These are phyloP conservation scores for Handroanthus guayacan DNA, from an alignment of 257 asterid species.

Conservation along the genomic window DNA sequence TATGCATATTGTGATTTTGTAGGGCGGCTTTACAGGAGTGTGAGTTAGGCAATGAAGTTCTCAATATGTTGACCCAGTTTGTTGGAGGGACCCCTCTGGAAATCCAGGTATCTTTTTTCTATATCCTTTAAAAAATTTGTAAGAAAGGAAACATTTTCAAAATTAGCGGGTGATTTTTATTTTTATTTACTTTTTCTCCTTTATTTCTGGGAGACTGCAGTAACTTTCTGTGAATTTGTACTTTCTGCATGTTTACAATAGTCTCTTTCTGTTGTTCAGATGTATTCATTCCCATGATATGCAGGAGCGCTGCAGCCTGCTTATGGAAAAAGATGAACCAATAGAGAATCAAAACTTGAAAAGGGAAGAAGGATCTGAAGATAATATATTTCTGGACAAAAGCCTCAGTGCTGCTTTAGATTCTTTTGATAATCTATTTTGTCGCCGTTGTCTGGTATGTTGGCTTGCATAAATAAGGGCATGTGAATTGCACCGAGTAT, in stretches of 20 bases:
- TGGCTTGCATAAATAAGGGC: neutral
- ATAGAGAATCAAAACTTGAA: constrained; percentile 41
- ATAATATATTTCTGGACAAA: constrained; percentile 55
- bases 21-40: constrained; percentile 80
- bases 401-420: constrained; percentile 83
- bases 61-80: constrained; percentile 68
- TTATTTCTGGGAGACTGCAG: constrained; percentile 9
- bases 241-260: constrained; percentile 24
- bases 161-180: constrained; percentile 20
- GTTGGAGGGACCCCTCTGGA: constrained; percentile 84
- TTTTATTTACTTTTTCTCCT: constrained; percentile 12
- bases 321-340: constrained; percentile 59
- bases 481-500: neutral
- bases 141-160: constrained; percentile 22
- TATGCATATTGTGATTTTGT: constrained; percentile 39
- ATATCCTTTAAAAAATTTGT: constrained; percentile 14
- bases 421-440: constrained; percentile 91
- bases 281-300: constrained; percentile 43
- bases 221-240: constrained; percentile 14
- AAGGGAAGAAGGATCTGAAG: constrained; percentile 51
- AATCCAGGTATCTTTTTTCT: constrained; percentile 68
- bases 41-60: constrained; percentile 62
- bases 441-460: constrained; percentile 98
- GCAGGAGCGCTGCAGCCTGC: constrained; percentile 87
- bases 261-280: constrained; percentile 41